phyloP scores from a whole-genome alignment of 768 basidiomycete genomes.

The Coprinopsis marcescibilis region DNA sequence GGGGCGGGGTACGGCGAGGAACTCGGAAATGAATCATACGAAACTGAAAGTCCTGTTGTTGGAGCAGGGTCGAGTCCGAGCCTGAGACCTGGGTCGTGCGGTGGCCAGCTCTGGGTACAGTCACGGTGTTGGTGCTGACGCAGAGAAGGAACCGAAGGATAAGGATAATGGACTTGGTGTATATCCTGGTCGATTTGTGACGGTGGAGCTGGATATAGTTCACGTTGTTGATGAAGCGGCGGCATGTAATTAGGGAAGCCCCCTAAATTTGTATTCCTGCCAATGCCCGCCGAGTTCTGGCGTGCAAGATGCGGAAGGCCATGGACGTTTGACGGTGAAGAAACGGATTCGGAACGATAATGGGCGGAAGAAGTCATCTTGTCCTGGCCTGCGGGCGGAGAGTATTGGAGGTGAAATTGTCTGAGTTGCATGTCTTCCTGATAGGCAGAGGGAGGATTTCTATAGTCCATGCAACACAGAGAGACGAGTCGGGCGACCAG shows the following conservation, averaged over 20 bases:
- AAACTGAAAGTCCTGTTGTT: constrained; percentile 12
- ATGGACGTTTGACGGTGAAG: constrained; percentile 1
- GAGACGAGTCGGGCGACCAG: background rate
- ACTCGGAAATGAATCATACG: constrained; percentile 21
- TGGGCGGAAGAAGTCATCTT: constrained; percentile 9
- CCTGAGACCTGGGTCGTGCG: constrained; percentile 18
- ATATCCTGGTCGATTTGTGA: constrained; percentile 6
- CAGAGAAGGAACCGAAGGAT: no score
- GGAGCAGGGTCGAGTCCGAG: constrained; percentile 14
- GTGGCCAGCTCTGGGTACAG: constrained; percentile 22
- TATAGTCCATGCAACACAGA: constrained; percentile 6
- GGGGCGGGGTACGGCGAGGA: constrained; percentile 26
- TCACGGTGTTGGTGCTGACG: constrained; percentile 11
- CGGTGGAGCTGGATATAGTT: constrained; percentile 6
- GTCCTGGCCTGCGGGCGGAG: background rate
- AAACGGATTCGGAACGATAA: constrained; percentile 7
- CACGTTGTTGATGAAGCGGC: constrained; percentile 5
- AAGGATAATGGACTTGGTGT: background rate
- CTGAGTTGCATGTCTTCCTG: constrained; percentile 5
- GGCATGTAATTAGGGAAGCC: constrained; percentile 6
- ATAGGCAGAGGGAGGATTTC: background rate
- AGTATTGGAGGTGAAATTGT: constrained; percentile 1
- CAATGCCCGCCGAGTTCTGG: constrained; percentile 4
- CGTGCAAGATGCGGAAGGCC: constrained; percentile 4
- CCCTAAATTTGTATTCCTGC: constrained; percentile 5